Evolutionary conservation across 768 basidiomycete species (phyloP), one percentile per base, ranked within the genome.

Genomic region (Cyathus striatus): DNA sequence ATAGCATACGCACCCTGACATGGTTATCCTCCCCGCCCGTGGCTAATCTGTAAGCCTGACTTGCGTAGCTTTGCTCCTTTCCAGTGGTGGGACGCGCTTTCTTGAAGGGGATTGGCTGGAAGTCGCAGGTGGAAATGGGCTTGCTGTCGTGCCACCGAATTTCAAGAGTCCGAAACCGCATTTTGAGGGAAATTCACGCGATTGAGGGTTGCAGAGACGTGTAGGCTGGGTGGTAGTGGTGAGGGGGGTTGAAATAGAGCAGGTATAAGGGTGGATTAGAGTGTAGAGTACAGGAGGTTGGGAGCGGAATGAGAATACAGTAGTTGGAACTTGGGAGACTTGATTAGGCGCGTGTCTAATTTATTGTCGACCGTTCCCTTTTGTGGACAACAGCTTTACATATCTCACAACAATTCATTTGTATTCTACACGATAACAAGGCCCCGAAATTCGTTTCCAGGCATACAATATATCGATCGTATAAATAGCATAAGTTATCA

Each of bases 11-110:
- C 57, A 96, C 94, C 61, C 96, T 73, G 56, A 99, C 91, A 69
- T 94, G 86, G 56, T 93, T 96, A 58, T 99, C 96, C 58, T 95
- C 95, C 36, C 96, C 96, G 10, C 83, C 92, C 0, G 96, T 97
- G 1, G 93, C 96, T 16, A 99, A 70, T 51, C 87, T 78, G 69
- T 96, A 97, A n/a, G 81, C 65, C 67, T 90, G 85, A 16, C 72
- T 68, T 6, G 77, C 74, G 58, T 76, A 87, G 49, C 66, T 73
- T 49, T 80, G 74, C 41, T 73, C 73, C 41, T 70, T 66, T 2
- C 66, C 66, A n/a, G 53, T 55, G 17, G 55, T 56, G 14, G 85
- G 83, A 65, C 85, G 80, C 67, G 86, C 83, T 63, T 83, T 86
- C 72, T 87, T 89, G 72, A 75, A 88, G 0, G 86, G 68, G 23